Percentiles rank a stretch among this genome's conserved stretches.
These are phyloP conservation scores for Volvariella volvacea DNA, from an alignment of 1,284 basidiomycete genomes.

Conservation along the genomic window DNA sequence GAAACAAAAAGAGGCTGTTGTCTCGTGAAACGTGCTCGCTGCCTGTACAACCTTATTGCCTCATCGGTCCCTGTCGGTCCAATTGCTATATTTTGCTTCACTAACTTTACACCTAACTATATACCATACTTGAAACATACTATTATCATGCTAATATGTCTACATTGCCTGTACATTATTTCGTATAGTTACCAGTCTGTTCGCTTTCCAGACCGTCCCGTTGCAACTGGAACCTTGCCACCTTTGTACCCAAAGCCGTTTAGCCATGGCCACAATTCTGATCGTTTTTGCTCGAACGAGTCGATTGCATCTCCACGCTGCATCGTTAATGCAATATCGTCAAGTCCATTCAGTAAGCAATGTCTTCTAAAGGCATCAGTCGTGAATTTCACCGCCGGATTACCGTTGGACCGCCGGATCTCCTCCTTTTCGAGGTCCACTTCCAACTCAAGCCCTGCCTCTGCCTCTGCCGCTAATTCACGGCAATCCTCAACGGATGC, in stretches of 20 bases:
- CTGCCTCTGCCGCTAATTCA: slow-evolving; percentile 75
- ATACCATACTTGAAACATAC: too few species aligned
- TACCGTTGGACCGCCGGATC: slow-evolving; percentile 72
- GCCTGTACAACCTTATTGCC: too few species aligned
- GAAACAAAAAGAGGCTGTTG: slow-evolving; percentile 2
- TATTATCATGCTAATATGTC: too few species aligned
- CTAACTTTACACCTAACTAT: too few species aligned
- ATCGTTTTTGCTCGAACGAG: slow-evolving; percentile 73
- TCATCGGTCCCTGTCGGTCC: neutral
- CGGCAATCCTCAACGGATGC: slow-evolving; percentile 76
- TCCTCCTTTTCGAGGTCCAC: slow-evolving; percentile 89
- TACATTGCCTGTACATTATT: slow-evolving; percentile 1
- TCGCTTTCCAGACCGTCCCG: slow-evolving; percentile 41
- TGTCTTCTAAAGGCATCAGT: slow-evolving; percentile 87
- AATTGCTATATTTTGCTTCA: too few species aligned
- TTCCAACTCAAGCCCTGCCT: slow-evolving; percentile 75
- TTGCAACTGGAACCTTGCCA: slow-evolving; percentile 57
- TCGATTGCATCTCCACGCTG: slow-evolving; percentile 66
- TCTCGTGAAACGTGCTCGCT: too few species aligned
- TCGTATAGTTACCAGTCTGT: slow-evolving; percentile 68
- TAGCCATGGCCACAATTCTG: slow-evolving; percentile 84
- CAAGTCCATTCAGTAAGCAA: slow-evolving; percentile 89
- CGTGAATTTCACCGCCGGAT: slow-evolving; percentile 68
- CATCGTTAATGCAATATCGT: slow-evolving; percentile 91
- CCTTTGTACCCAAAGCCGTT: slow-evolving; percentile 89